phyloP scores from a whole-genome alignment of 345 rosid species.

The Lenwebbia sp. region DNA sequence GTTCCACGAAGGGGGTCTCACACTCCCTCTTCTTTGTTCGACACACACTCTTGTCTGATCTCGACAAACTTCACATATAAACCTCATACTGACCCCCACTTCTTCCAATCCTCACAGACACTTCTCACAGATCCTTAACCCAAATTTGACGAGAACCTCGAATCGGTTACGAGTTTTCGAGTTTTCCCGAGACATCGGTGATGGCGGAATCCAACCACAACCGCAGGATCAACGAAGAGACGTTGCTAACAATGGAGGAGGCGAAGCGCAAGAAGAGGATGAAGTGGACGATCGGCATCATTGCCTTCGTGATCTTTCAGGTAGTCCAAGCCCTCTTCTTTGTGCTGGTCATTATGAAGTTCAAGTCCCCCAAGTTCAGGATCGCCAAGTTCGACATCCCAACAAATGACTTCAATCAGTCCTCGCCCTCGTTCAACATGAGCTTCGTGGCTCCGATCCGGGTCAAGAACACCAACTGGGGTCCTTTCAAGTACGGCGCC shows the following conservation, averaged over 20 bases:
- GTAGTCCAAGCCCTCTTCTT: conserved; percentile 8
- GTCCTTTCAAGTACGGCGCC: conserved; percentile 5
- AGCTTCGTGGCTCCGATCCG: not conserved
- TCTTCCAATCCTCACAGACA: not conserved
- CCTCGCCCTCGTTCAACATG: conserved; percentile 2
- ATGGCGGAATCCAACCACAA: not conserved
- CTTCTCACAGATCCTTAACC: not conserved
- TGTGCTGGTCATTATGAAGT: conserved; percentile 4
- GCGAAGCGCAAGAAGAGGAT: conserved; percentile 10
- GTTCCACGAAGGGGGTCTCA: not conserved
- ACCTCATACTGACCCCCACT: not conserved
- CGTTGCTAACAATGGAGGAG: not conserved
- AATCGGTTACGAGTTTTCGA: not conserved
- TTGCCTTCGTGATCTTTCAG: conserved; percentile 17
- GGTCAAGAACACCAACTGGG: conserved; percentile 16
- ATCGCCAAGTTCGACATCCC: not conserved
- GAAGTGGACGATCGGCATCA: conserved; percentile 8
- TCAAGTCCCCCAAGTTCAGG: conserved; percentile 17
- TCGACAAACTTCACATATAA: not conserved
- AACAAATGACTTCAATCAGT: not conserved
- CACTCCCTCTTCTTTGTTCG: not conserved
- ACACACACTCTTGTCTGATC: not conserved
- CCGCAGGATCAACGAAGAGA: conserved; percentile 1
- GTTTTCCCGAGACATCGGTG: not conserved
- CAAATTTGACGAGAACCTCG: not conserved